These are phyloP conservation scores for Ilyonectria destructans DNA, from an alignment of 2,329 filamentous ascomycete species.

Conservation along the genomic window DNA sequence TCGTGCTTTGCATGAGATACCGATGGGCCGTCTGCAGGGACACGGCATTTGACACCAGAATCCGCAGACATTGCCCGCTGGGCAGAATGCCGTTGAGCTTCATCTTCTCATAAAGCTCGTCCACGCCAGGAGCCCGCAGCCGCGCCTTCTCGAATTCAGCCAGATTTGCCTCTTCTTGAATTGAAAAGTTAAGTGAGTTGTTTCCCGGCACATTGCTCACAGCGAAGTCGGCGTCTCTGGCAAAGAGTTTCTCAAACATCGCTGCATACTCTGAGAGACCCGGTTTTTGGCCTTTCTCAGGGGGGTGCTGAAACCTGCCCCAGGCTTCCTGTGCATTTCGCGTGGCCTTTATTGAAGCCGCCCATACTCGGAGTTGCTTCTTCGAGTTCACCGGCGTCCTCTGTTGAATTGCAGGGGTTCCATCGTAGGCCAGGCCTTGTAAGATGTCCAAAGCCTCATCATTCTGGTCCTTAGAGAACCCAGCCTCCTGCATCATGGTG, in stretches of 20 bases:
- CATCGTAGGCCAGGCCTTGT: constrained; percentile 67
- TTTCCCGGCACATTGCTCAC: constrained; percentile 71
- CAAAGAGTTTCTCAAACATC: constrained; percentile 73
- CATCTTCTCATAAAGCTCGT: constrained; percentile 75
- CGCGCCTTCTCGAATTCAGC: constrained; percentile 77
- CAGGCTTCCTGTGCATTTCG: constrained; percentile 76
- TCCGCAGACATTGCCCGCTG: constrained; percentile 65
- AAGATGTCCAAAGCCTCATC: constrained; percentile 68
- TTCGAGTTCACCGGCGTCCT: constrained; percentile 40
- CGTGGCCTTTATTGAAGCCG: constrained; percentile 71
- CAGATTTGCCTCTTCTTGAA: constrained; percentile 63
- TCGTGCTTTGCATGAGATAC: constrained; percentile 66
- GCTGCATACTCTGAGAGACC: constrained; percentile 67
- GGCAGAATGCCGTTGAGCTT: constrained; percentile 64
- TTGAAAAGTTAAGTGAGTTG: constrained; percentile 64
- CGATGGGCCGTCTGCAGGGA: constrained; percentile 63
- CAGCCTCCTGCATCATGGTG: constrained; percentile 70
- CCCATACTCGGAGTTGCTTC: constrained; percentile 62
- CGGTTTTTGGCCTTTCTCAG: constrained; percentile 54
- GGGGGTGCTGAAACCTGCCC: constrained; percentile 63
- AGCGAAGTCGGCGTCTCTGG: constrained; percentile 48
- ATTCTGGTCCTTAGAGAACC: constrained; percentile 64
- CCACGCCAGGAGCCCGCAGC: constrained; percentile 72
- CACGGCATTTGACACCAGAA: constrained; percentile 70
- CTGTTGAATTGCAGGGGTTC: constrained; percentile 72